These are phyloP conservation scores for Rhizopogon vinicolor DNA, from an alignment of 768 basidiomycete species.

Conservation along the genomic window DNA sequence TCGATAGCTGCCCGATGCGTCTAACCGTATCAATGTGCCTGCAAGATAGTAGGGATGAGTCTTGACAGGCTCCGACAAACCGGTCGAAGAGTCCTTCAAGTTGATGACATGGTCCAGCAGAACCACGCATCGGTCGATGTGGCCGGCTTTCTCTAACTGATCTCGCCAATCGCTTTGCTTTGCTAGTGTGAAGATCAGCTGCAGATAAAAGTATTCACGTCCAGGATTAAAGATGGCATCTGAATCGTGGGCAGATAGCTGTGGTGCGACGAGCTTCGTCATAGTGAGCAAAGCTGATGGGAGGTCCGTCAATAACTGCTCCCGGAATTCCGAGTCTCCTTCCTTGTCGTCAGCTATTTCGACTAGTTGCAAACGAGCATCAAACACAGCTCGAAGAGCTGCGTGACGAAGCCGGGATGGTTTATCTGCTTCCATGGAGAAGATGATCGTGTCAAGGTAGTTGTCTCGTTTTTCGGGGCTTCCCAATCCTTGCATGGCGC, in stretches of 20 bases:
- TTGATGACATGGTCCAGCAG: background rate
- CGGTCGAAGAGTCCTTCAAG: background rate
- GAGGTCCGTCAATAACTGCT: background rate
- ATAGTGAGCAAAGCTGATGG: background rate
- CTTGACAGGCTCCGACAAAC: background rate
- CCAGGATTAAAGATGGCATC: background rate
- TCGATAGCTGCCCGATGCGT: background rate
- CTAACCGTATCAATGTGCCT: background rate
- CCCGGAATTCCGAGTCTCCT: background rate
- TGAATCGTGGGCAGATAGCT: background rate
- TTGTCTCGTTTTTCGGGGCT: background rate
- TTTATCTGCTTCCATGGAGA: constrained; percentile 1
- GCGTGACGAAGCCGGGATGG: constrained; percentile 1
- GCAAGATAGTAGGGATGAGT: background rate
- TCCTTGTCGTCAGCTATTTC: background rate
- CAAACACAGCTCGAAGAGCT: constrained; percentile 3
- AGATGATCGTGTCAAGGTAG: constrained; percentile 1
- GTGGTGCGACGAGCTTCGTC: background rate
- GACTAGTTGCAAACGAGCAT: background rate
- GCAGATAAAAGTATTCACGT: background rate
- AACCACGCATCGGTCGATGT: background rate
- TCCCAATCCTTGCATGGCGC: background rate
- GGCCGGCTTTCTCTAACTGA: background rate
- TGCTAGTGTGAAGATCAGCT: background rate
- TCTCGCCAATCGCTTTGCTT: background rate